Conservation (phyloP, 768 basidiomycete species). For the Naganishia vaughanmartiniae region DNA sequence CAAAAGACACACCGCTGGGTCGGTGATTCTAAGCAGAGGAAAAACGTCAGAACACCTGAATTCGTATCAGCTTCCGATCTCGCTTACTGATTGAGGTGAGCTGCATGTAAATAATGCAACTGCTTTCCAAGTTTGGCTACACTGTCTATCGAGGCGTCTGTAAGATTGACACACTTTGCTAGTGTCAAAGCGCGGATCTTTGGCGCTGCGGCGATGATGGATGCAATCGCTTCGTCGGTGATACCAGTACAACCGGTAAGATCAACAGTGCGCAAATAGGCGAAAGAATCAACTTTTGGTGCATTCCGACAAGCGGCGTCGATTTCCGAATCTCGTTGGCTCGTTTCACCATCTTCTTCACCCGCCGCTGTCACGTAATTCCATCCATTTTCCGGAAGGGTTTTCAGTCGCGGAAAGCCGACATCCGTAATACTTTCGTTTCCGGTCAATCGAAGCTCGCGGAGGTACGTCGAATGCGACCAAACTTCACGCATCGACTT, state of each 20-base stretch:
- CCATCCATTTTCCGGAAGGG: constrained; percentile 58
- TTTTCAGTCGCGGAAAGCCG: constrained; percentile 61
- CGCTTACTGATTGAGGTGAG: constrained; percentile 65
- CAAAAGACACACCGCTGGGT: constrained; percentile 76
- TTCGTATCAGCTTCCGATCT: not conserved
- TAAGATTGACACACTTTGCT: constrained; percentile 75
- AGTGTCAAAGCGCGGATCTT: constrained; percentile 82
- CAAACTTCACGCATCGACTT: constrained; percentile 76
- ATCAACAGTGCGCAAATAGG: constrained; percentile 77
- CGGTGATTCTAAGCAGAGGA: constrained; percentile 67
- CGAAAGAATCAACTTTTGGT: constrained; percentile 7
- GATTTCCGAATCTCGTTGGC: not conserved
- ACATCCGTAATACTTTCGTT: constrained; percentile 73
- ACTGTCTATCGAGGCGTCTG: constrained; percentile 75
- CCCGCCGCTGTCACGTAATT: constrained; percentile 25
- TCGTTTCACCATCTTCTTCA: not conserved
- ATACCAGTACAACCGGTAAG: constrained; percentile 77
- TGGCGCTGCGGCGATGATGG: constrained; percentile 74
- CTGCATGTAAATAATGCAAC: constrained; percentile 90
- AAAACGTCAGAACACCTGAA: constrained; percentile 34
- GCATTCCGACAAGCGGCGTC: not conserved
- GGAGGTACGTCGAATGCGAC: constrained; percentile 73
- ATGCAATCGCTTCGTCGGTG: constrained; percentile 77
- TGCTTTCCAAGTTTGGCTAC: constrained; percentile 86
- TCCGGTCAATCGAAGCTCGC: constrained; percentile 82